Evolutionary conservation across 2,329 filamentous ascomycete species (phyloP), one percentile per base, ranked within the genome.

Genomic region (Chaetothyriales sp.): DNA sequence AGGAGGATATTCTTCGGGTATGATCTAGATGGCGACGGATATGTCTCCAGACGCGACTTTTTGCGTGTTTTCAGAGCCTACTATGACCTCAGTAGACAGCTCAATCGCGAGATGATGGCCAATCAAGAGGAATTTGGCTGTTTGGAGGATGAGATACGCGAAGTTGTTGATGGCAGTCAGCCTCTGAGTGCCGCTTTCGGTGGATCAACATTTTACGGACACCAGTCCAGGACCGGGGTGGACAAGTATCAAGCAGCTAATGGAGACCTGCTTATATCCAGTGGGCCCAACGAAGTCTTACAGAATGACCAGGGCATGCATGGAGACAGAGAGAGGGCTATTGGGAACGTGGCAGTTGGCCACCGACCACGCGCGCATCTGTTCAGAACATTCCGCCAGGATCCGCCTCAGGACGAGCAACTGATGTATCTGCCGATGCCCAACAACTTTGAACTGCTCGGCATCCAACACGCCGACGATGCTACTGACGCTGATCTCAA

Each of bases 61-160:
- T 68, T 96, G 28, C 81, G 89, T 51, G 84, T 98, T 68, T 95
- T 96, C 66, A 77, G 86, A 44, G 90, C 90, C 0, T 95, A 93
- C 65, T 96, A 94, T 65, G 81, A 86, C 1, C 77, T 95, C 7
- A 92, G 88, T 63, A 87, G 89, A 62, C 85, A 95, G 63, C 81
- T 95, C 67, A 88, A 92, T 53, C 79, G 80, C 53, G 90, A 96
- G 57, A 84, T 89, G 53, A 73, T 90, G 5, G 81, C 85, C 51
- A 81, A 80, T 1, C 74, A 88, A 55, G 84, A 89, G 60, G 84
- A 89, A 55, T 84, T 89, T 62, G 77, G 84, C 49, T 79, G 86
- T 65, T 78, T 85, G 39, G 84, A 84, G 53, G 80, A 79, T 18
- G 81, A 88, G 58, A 80, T 85, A 9, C 80, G 84, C 52, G 83